Evolutionary conservation across 768 basidiomycete genomes (phyloP).

Genomic region (Heimioporus sp.): DNA sequence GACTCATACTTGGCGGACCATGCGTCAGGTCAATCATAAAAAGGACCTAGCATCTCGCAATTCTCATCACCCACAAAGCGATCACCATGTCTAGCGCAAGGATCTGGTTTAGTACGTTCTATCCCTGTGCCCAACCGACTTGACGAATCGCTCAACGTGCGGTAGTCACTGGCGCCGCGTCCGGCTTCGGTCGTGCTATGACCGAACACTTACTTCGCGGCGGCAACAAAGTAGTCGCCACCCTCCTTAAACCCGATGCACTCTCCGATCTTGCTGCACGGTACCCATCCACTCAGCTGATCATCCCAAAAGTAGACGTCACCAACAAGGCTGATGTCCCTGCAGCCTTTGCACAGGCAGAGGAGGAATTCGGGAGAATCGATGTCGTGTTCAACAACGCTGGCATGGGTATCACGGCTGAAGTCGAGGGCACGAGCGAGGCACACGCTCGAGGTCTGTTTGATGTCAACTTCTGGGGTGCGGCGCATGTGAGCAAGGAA

Average conservation of each 20-base stretch:
- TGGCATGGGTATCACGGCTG: slow-evolving; percentile 25
- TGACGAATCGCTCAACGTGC: not conserved
- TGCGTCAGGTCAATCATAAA: too few relatives aligned
- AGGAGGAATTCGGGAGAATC: slow-evolving; percentile 30
- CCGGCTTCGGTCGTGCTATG: slow-evolving; percentile 38
- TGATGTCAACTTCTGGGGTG: slow-evolving; percentile 38
- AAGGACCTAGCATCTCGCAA: too few relatives aligned
- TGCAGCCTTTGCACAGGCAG: slow-evolving; percentile 26
- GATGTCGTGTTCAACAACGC: slow-evolving; percentile 41
- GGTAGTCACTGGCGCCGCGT: slow-evolving; percentile 34
- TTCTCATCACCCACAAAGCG: too few relatives aligned
- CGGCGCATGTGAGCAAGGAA: slow-evolving; percentile 27
- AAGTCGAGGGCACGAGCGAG: slow-evolving; percentile 36
- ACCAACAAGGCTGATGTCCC: slow-evolving; percentile 20
- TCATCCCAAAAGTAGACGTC: slow-evolving; percentile 35
- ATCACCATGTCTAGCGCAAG: too few relatives aligned
- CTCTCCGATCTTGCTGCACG: slow-evolving; percentile 26
- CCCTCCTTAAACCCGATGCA: slow-evolving; percentile 37
- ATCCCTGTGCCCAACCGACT: not conserved
- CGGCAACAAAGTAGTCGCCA: slow-evolving; percentile 41
- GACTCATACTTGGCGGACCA: too few relatives aligned
- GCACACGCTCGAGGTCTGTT: slow-evolving; percentile 33
- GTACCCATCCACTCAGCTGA: slow-evolving; percentile 25
- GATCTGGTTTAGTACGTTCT: slow-evolving; percentile 3
- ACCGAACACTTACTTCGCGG: slow-evolving; percentile 32